These are phyloP conservation scores for Parachlorella kessleri DNA, from an alignment of 139 green algal species.

Conservation along the genomic window DNA sequence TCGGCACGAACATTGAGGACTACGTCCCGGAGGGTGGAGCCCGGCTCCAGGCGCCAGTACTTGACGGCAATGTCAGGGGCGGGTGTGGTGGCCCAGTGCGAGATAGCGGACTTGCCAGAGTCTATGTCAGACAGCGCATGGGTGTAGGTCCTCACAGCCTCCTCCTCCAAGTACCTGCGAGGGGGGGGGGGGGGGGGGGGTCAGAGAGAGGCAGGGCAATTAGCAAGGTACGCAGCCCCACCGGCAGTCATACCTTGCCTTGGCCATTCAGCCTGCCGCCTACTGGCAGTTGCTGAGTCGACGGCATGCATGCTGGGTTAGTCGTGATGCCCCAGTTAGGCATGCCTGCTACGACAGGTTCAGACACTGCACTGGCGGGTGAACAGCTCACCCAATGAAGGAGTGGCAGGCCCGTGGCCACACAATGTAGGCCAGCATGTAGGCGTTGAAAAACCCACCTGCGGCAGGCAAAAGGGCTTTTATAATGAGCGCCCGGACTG, in stretches of 20 bases:
- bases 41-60: slow-evolving; percentile 64
- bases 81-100: slow-evolving; percentile 34
- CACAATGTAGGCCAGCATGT: slow-evolving; percentile 85
- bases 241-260: no score
- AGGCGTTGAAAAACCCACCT: slow-evolving; percentile 91
- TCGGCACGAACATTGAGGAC: slow-evolving; percentile 89
- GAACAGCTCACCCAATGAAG: slow-evolving; percentile 91
- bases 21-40: slow-evolving; percentile 78
- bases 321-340: no score
- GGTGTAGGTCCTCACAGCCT: slow-evolving; percentile 96
- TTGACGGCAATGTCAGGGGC: slow-evolving; percentile 38
- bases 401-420: slow-evolving; percentile 78
- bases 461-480: no score
- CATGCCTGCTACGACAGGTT: no score
- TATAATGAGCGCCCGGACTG: no score
- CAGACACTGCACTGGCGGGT: no score
- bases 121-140: slow-evolving; percentile 61
- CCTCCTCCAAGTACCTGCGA: slow-evolving; percentile 91
- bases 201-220: no score
- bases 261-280: no score
- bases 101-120: slow-evolving; percentile 5
- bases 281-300: no score
- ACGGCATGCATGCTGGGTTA: no score
- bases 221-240: no score
- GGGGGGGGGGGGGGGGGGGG: no score